Base-by-base conservation (phyloP, 148 eudicot species). In the Rhododendron mucronatum region DNA sequence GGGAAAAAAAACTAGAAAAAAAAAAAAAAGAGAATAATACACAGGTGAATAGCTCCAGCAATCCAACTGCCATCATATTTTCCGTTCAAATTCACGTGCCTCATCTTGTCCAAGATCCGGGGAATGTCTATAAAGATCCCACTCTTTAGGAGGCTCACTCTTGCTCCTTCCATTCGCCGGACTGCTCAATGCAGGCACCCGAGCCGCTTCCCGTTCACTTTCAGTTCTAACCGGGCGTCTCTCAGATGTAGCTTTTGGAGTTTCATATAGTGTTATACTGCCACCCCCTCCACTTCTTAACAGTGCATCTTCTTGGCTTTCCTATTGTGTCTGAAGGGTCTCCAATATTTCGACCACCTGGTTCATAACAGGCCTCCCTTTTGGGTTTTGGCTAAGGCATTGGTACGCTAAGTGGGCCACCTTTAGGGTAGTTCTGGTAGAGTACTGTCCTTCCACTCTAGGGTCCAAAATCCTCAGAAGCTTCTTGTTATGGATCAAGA, bases 341-440 rank as follows among this genome's bases (percentile, higher is more conserved):
- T 92, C 95, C 16, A 95, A 92, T 84, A 93, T 88, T 82, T 94
- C 96, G 14, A 95, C 98, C 30, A 92, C 98, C 79, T 93, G 95
- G 88, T 89, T 93, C 98, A 95, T 94, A 18, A 86, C 85, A 5
- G 98, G 98, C 87, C 98, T 91, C 33, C 93, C 93, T 87, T 93
- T 95, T 0, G 98, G 96, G 87, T 91, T 95, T 86, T 90, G 93
- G 89, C 98, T 95, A 7, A 95, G 92, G 89, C 98, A 95, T 87
- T 93, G 95, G 88, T 92, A 91, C 1, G 94, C 96, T 73, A 95
- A 82, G 88, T 87, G 93, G 45, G 98, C 94, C 39, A 95, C 95
- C 88, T 92, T 95, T 88, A 89, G 82, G 89, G 92, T 93, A 33
- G 90, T 88, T 89, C 90, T 92, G 0, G 89, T 28, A 14, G 96